These are phyloP conservation scores for Candida pseudofarinosa DNA, from an alignment of 805 yeast species.

Conservation along the genomic window DNA sequence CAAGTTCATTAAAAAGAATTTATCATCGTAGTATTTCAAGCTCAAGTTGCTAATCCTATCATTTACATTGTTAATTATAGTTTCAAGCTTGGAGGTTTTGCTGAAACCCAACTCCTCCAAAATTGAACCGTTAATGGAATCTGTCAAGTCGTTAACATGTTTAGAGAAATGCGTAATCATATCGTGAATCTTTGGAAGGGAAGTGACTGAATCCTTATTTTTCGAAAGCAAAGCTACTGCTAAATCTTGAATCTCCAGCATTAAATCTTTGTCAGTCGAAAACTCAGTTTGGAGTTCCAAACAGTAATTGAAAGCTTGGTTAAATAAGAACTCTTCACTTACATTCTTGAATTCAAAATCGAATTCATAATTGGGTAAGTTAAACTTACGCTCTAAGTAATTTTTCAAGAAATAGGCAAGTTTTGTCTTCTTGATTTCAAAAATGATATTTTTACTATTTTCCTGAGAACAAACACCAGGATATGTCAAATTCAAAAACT, in stretches of 20 bases:
- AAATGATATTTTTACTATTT: slow-evolving; percentile 14
- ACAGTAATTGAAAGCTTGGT: slow-evolving; percentile 15
- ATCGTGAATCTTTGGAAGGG: slow-evolving; percentile 18
- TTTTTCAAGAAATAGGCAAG: slow-evolving; percentile 19
- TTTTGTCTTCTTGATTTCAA: slow-evolving; percentile 24
- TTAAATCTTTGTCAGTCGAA: neutral
- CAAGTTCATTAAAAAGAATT: slow-evolving; percentile 33
- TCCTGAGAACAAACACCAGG: slow-evolving; percentile 8
- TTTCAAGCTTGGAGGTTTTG: slow-evolving; percentile 27
- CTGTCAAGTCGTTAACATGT: slow-evolving; percentile 14
- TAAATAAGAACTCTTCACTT: slow-evolving; percentile 13
- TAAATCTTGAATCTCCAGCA: slow-evolving; percentile 14
- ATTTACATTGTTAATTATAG: slow-evolving; percentile 26
- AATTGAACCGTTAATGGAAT: slow-evolving; percentile 22
- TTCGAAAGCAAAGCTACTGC: slow-evolving; percentile 21
- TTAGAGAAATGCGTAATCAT: slow-evolving; percentile 18
- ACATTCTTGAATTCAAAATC: slow-evolving; percentile 8
- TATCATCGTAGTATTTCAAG: slow-evolving; percentile 25
- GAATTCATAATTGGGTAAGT: slow-evolving; percentile 3
- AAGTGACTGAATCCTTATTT: slow-evolving; percentile 13
- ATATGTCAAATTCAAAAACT: slow-evolving; percentile 19
- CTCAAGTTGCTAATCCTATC: slow-evolving; percentile 27
- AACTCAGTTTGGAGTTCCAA: slow-evolving; percentile 16
- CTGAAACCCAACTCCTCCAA: slow-evolving; percentile 20
- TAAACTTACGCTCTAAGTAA: slow-evolving; percentile 16